Evolutionary conservation across 108 stramenopile genomes (phyloP), one percentile per base, ranked within the genome.

Genomic region (Seminavis robusta): DNA sequence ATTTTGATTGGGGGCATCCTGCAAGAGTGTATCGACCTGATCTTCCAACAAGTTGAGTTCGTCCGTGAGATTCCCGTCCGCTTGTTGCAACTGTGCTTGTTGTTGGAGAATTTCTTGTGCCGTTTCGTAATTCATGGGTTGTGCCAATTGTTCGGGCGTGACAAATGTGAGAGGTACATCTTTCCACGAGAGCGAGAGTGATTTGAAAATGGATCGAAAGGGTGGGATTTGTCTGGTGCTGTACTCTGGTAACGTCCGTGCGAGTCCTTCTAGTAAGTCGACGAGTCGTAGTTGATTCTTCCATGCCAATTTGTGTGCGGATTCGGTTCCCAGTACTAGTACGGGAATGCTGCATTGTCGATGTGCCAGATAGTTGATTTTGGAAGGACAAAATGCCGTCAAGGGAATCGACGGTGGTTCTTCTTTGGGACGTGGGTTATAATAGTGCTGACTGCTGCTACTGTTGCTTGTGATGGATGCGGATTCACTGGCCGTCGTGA

Each of bases 261-360:
- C 37, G n/a, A 65, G 47, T 0, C 83, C 80, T 28, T 76, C 65
- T 51, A 92, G 77, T 62, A 92, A 43, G 54, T 86, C 84, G 1
- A 54, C 38, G n/a, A 92, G 54, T 23, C 74, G 80, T 37, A 87
- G 56, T 21, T 77, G 71, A 59, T 92, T 92, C 50, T 84, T 87
- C 64, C 73, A 58, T 13, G 86, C 86, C 46, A 92, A 44, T 27
- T 52, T 40, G 52, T 86, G 64, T 3, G 90, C 84, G 4, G 62
- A 46, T 55, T 87, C 80, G 11, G 90, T 88, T 39, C 85, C 73
- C 4, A 92, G 32, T n/a, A 92, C 52, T 11, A 92, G 63, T 26
- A 92, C 65, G 1, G 85, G 75, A 31, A 88, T 54, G 27, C 65
- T 80, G 8, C 75, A 67, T 73, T 92, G 91, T 26, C 84, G 80